Evolutionary conservation across 371 early-diverging fungal species (phyloP).

Genomic region (Haplosporangium sp.): DNA sequence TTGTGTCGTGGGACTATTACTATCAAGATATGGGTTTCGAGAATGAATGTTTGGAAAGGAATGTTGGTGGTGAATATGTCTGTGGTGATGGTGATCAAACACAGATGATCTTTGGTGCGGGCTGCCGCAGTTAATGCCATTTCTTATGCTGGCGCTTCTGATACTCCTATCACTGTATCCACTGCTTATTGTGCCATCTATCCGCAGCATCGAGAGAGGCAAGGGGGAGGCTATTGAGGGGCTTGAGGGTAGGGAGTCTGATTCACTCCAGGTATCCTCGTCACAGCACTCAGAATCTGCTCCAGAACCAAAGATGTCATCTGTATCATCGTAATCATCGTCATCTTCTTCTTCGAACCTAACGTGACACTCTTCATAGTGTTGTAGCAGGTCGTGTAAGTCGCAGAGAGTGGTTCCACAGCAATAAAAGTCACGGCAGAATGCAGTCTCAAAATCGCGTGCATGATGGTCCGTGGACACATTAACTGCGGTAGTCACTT

Average conservation of each 20-base stretch:
- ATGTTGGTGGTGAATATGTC: not conserved
- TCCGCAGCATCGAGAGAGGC: constrained; percentile 92
- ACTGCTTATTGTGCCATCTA: constrained; percentile 85
- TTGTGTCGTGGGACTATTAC: constrained; percentile 14
- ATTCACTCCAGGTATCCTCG: constrained; percentile 44
- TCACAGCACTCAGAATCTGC: constrained; percentile 26
- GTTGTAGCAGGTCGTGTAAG: constrained; percentile 90
- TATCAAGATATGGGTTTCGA: not conserved
- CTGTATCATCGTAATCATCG: constrained; percentile 64
- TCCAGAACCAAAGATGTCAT: not conserved
- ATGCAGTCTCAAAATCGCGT: constrained; percentile 83
- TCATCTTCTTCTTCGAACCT: constrained; percentile 76
- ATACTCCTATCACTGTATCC: constrained; percentile 64
- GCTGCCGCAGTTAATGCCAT: not conserved
- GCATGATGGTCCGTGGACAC: constrained; percentile 6
- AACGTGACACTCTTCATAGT: constrained; percentile 94
- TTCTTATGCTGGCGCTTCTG: not conserved
- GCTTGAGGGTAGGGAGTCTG: constrained; percentile 22
- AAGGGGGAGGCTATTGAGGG: constrained; percentile 83
- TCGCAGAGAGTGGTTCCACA: constrained; percentile 84
- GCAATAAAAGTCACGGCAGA: constrained; percentile 92
- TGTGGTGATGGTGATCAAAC: not conserved
- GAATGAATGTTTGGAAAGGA: not conserved
- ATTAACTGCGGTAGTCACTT: not conserved
- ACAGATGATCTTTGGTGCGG: not conserved